Conservation (phyloP, 257 asterid genomes). For the Eustoma russellianum region DNA sequence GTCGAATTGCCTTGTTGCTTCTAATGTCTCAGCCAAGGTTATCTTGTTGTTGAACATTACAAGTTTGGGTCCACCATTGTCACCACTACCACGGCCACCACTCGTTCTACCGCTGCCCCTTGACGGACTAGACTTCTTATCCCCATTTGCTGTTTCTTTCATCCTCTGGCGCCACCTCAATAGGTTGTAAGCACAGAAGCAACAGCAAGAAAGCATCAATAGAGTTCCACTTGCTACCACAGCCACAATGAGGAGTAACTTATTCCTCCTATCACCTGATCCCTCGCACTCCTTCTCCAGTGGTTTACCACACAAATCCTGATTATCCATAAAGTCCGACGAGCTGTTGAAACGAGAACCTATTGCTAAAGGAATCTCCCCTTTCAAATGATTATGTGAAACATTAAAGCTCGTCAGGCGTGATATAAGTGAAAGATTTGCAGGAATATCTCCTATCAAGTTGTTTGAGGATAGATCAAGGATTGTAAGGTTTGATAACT, state of each 20-base stretch:
- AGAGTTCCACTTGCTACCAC: constrained; percentile 56
- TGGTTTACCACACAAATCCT: constrained; percentile 56
- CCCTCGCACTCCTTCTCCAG: constrained; percentile 35
- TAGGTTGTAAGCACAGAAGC: constrained; percentile 56
- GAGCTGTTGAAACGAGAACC: constrained; percentile 42
- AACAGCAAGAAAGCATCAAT: constrained; percentile 52
- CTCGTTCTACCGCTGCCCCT: constrained; percentile 59
- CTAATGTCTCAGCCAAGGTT: constrained; percentile 55
- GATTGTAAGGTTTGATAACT: constrained; percentile 20
- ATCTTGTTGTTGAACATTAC: constrained; percentile 64
- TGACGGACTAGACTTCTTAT: constrained; percentile 62
- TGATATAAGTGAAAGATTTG: constrained; percentile 36
- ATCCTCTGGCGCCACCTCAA: constrained; percentile 67
- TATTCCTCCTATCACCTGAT: constrained; percentile 32
- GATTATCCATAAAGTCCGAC: constrained; percentile 40
- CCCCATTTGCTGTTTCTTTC: constrained; percentile 32
- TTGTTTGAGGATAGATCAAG: constrained; percentile 33
- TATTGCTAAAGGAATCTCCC: constrained; percentile 40
- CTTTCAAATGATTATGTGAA: constrained; percentile 46
- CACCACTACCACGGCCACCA: constrained; percentile 59
- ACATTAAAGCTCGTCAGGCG: constrained; percentile 39
- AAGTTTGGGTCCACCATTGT: constrained; percentile 51
- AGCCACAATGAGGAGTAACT: constrained; percentile 48
- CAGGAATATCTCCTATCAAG: constrained; percentile 45
- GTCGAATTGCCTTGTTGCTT: constrained; percentile 62